These are phyloP conservation scores for Russula ochroleuca DNA, from an alignment of 768 basidiomycete species.

Conservation along the genomic window DNA sequence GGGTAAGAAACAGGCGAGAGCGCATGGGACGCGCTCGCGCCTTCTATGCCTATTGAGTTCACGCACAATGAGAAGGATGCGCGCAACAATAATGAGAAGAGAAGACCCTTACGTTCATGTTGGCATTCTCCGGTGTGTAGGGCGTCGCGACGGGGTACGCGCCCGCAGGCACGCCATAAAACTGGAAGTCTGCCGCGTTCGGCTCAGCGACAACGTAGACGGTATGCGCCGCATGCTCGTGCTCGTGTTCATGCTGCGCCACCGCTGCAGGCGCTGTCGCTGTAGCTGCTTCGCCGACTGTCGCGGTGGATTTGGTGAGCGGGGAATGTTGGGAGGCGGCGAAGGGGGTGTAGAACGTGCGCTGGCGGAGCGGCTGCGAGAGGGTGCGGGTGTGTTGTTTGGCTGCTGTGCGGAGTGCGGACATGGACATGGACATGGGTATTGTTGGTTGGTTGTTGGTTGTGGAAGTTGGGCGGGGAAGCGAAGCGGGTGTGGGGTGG, in stretches of 20 bases:
- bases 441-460: background rate
- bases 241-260: constrained; percentile 65
- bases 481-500: background rate
- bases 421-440: constrained; percentile 28
- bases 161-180: constrained; percentile 66
- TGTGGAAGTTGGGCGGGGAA: background rate
- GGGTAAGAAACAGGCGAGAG: constrained; percentile 33
- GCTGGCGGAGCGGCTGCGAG: constrained; percentile 32
- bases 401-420: constrained; percentile 30
- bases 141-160: constrained; percentile 43
- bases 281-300: too few relatives aligned
- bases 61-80: constrained; percentile 42
- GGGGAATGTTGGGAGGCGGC: constrained; percentile 45
- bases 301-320: constrained; percentile 30
- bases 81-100: constrained; percentile 34
- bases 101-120: constrained; percentile 32
- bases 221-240: constrained; percentile 53
- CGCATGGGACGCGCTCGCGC: constrained; percentile 44
- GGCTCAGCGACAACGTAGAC: constrained; percentile 69
- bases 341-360: constrained; percentile 65
- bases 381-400: constrained; percentile 33
- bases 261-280: constrained; percentile 23
- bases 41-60: constrained; percentile 43
- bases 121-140: constrained; percentile 32
- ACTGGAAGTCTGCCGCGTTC: constrained; percentile 52